A percentile compares a stretch with the other conserved stretches of the same genome.
Evolutionary conservation across 139 green algal genomes (phyloP).

Genomic region (Chlorella sp.): DNA sequence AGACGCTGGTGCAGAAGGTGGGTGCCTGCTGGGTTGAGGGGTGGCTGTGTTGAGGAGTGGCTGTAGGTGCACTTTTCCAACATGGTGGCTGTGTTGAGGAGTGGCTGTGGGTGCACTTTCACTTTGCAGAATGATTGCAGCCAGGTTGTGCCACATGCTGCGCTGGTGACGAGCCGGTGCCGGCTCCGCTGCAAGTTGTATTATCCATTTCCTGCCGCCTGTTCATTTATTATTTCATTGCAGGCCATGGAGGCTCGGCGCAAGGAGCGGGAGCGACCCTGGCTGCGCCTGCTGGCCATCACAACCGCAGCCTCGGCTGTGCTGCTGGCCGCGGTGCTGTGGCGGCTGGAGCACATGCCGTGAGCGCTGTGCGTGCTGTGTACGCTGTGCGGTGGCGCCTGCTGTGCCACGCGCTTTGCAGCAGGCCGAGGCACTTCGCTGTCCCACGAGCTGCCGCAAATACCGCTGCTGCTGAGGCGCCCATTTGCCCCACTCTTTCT

Average conservation of each 20-base stretch:
- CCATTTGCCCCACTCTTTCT: no score
- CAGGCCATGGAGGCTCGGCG: slow-evolving; percentile 53
- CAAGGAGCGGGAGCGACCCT: slow-evolving; percentile 55
- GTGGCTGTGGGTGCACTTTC: slow-evolving; percentile 13
- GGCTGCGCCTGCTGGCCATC: slow-evolving; percentile 79
- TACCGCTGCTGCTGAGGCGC: no score
- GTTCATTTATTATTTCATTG: neutral
- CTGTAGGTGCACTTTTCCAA: neutral
- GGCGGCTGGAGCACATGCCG: slow-evolving; percentile 45
- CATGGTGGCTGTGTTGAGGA: neutral
- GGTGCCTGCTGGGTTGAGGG: no score
- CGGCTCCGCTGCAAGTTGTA: neutral
- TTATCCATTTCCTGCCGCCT: neutral
- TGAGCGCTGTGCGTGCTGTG: neutral
- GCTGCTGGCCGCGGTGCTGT: slow-evolving; percentile 78
- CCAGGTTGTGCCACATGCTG: neutral
- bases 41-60: neutral
- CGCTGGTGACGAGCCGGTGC: no score
- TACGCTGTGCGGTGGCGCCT: no score
- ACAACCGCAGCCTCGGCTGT: slow-evolving; percentile 63
- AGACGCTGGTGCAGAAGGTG: slow-evolving; percentile 68
- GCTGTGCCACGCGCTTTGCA: no score
- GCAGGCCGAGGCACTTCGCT: no score
- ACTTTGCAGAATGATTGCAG: neutral
- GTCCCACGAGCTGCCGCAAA: no score